Base-by-base conservation (phyloP, 805 yeast species). In the Ogataea minuta region DNA sequence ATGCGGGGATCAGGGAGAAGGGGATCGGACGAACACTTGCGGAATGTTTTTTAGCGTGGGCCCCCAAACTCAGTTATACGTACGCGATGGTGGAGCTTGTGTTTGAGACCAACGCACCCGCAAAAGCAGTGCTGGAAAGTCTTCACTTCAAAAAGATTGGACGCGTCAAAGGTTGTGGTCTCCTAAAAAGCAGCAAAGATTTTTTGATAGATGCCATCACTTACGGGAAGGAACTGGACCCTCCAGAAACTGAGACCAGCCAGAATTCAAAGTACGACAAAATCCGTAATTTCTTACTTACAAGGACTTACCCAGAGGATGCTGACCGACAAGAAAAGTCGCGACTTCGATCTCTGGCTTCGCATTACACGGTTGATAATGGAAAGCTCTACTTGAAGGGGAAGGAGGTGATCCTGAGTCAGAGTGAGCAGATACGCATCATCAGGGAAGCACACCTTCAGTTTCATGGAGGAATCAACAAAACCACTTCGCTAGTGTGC, bases 1-100 rank as follows among this genome's bases (percentile, higher is more conserved):
- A 91, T 61, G 93, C 95, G 4, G 95, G 95, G 48, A 87, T 87
- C 50, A 69, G 99, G 53, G 89, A 91, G 17, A 86, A 84, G 58
- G 96, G 97, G 4, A 86, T 93, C 19, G 99, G 98, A 4, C 70
- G 82, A 39, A 84, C 93, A 0, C 61, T 93, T 45, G 81, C 85
- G 12, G 95, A 88, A 53, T 83, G 95, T 52, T 87, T 79, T 52
- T 59, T 90, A 16, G 87, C 83, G 44, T 93, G 98, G 98, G 88
- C 97, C 1, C 91, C 91, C 10, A 71, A 79, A 45, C 67, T 93
- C 28, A 96, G 96, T 4, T 91, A 85, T 62, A 84, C 91, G 0
- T 84, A 88, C 48, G 76, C 86, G 5, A 76, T 85, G 46, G 85
- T 93, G 64, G 88, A 89, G 48, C 67, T 91, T 41, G 88, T 91